Conservation (phyloP, 1,284 basidiomycete genomes). For the Cronartium quercuum region DNA sequence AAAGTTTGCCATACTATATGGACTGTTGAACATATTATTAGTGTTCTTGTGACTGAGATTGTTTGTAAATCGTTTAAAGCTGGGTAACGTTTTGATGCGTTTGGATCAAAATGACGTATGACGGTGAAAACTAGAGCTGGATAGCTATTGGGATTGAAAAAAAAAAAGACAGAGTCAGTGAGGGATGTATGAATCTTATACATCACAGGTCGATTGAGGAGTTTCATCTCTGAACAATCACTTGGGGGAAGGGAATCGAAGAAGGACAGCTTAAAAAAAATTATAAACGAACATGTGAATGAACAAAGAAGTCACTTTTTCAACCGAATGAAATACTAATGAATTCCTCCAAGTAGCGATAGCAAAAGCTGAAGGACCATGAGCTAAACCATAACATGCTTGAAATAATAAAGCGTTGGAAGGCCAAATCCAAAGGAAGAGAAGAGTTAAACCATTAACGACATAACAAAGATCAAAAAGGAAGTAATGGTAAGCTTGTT, state of each 20-base stretch:
- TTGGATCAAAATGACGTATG: constrained; percentile 37
- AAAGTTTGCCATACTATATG: constrained; percentile 45
- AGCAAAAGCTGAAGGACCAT: constrained; percentile 43
- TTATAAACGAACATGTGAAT: constrained; percentile 46
- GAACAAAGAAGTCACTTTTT: constrained; percentile 48
- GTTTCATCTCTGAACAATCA: constrained; percentile 39
- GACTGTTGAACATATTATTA: constrained; percentile 37
- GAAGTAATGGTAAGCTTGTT: constrained; percentile 46
- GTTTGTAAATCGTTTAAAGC: constrained; percentile 19
- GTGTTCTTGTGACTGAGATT: constrained; percentile 2
- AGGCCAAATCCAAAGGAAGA: constrained; percentile 47
- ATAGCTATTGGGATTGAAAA: constrained; percentile 6
- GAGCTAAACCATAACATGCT: constrained; percentile 46
- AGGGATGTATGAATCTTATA: background rate
- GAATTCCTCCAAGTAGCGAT: constrained; percentile 49
- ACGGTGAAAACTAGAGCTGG: constrained; percentile 37
- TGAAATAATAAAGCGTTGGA: constrained; percentile 44
- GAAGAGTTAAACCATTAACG: constrained; percentile 45
- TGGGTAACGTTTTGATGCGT: constrained; percentile 20
- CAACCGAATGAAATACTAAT: constrained; percentile 48
- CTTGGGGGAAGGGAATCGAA: background rate
- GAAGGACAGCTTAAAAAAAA: background rate
- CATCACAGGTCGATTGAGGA: constrained; percentile 36
- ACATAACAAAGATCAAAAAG: constrained; percentile 47
- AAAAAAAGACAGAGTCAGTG: background rate